phyloP scores from a whole-genome alignment of 2,329 filamentous ascomycete genomes.

The Cladorrhinum sp. region DNA sequence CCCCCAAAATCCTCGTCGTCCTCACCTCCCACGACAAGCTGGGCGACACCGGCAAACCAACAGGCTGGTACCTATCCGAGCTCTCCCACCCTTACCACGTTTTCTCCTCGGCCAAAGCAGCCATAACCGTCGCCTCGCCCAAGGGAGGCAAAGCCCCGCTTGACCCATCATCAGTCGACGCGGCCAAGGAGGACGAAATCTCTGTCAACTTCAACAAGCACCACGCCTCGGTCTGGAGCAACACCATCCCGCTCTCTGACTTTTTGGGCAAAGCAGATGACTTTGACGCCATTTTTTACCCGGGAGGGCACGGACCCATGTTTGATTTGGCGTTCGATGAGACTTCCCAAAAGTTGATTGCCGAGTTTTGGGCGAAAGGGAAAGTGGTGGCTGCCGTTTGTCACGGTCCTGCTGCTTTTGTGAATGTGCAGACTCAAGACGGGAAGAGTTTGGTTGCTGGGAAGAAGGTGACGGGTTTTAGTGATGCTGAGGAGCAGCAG shows the following conservation, averaged over 20 bases:
- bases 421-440: conserved; percentile 51
- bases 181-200: conserved; percentile 52
- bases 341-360: conserved; percentile 57
- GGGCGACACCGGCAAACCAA: conserved; percentile 50
- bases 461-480: conserved; percentile 58
- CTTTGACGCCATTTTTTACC: conserved; percentile 61
- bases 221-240: conserved; percentile 59
- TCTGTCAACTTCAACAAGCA: conserved; percentile 54
- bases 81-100: conserved; percentile 63
- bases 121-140: conserved; percentile 58
- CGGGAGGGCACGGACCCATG: conserved; percentile 62
- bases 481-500: conserved; percentile 53
- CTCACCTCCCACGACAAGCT: conserved; percentile 61
- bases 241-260: conserved; percentile 56
- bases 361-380: conserved; percentile 58
- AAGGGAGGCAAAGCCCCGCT: conserved; percentile 60
- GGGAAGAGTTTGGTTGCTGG: conserved; percentile 55
- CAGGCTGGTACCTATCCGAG: conserved; percentile 69
- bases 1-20: conserved; percentile 64
- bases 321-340: conserved; percentile 60
- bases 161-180: conserved; percentile 56
- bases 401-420: conserved; percentile 64
- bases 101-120: conserved; percentile 42
- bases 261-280: conserved; percentile 56
- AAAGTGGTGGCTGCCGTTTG: conserved; percentile 67